These are phyloP conservation scores for Aphanoascus verrucosus DNA, from an alignment of 2,329 filamentous ascomycete genomes.

Conservation along the genomic window DNA sequence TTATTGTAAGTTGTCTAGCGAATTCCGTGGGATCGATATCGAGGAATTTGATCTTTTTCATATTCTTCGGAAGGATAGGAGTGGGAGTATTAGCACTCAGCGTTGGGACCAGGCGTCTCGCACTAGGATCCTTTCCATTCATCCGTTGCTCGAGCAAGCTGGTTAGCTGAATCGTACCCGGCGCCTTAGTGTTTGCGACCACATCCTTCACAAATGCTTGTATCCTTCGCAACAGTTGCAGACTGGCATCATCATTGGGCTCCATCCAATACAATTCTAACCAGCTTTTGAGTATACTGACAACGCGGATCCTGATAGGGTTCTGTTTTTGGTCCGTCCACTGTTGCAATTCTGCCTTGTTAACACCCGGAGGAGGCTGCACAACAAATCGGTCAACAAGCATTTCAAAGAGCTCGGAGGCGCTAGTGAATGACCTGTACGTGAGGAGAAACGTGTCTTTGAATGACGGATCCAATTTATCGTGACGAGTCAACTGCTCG, in stretches of 20 bases:
- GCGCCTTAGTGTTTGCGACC: slow-evolving; percentile 86
- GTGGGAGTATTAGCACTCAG: slow-evolving; percentile 70
- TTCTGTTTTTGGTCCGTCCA: slow-evolving; percentile 96
- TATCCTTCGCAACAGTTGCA: slow-evolving; percentile 75
- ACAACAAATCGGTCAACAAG: slow-evolving; percentile 85
- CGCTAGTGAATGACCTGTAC: slow-evolving; percentile 88
- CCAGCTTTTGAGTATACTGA: slow-evolving; percentile 97
- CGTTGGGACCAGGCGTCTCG: slow-evolving; percentile 77
- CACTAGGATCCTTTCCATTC: slow-evolving; percentile 74
- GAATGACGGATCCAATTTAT: slow-evolving; percentile 88
- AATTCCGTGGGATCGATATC: slow-evolving; percentile 96
- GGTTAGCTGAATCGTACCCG: slow-evolving; percentile 74
- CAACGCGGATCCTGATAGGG: slow-evolving; percentile 85
- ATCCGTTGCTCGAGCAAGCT: slow-evolving; percentile 79
- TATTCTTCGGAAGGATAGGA: slow-evolving; percentile 93
- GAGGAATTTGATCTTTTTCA: slow-evolving; percentile 98
- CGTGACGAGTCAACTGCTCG: slow-evolving; percentile 89
- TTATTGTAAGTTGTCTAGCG: slow-evolving; percentile 92
- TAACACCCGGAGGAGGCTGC: slow-evolving; percentile 76
- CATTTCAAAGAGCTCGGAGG: slow-evolving; percentile 82
- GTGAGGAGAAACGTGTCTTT: slow-evolving; percentile 97
- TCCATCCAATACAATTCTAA: slow-evolving; percentile 99
- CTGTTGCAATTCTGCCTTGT: slow-evolving; percentile 61
- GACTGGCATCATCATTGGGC: slow-evolving; percentile 71
- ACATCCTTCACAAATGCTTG: slow-evolving; percentile 85